Evolutionary conservation across 768 basidiomycete genomes (phyloP).

Genomic region (Leccinum obscurum): DNA sequence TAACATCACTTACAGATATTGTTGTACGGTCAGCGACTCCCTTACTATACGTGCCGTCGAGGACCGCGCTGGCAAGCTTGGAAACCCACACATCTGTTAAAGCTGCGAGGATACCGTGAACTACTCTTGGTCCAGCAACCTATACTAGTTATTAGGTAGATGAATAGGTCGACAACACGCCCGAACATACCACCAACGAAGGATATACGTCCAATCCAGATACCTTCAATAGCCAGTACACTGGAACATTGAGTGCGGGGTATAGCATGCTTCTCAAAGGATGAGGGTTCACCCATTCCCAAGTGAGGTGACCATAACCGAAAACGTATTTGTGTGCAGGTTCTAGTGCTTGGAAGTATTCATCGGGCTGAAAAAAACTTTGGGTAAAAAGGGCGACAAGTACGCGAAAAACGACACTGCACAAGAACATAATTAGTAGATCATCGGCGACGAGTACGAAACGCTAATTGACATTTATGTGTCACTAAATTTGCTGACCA

Average conservation of each 20-base stretch:
- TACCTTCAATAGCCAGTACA: slow-evolving; percentile 69
- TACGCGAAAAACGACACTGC: slow-evolving; percentile 54
- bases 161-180: background rate
- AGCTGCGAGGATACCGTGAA: slow-evolving; percentile 78
- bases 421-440: slow-evolving; percentile 13
- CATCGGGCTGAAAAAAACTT: slow-evolving; percentile 96
- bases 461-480: background rate
- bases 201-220: slow-evolving; percentile 52
- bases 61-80: slow-evolving; percentile 53
- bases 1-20: slow-evolving; percentile 56
- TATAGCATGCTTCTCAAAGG: slow-evolving; percentile 84
- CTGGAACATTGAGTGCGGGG: slow-evolving; percentile 75
- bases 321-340: slow-evolving; percentile 88
- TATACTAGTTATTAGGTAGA: slow-evolving; percentile 30
- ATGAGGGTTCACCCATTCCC: slow-evolving; percentile 82
- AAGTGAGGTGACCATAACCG: slow-evolving; percentile 89
- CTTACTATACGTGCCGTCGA: slow-evolving; percentile 53
- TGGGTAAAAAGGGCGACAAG: slow-evolving; percentile 65
- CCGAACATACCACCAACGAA: slow-evolving; percentile 58
- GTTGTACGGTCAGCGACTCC: slow-evolving; percentile 33
- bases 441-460: background rate
- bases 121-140: slow-evolving; percentile 71
- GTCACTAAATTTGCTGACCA: background rate
- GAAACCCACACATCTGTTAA: slow-evolving; percentile 76
- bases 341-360: slow-evolving; percentile 94